Evolutionary conservation across 106 monocot genomes (phyloP).

Genomic region (Xerophyta viscosa): DNA sequence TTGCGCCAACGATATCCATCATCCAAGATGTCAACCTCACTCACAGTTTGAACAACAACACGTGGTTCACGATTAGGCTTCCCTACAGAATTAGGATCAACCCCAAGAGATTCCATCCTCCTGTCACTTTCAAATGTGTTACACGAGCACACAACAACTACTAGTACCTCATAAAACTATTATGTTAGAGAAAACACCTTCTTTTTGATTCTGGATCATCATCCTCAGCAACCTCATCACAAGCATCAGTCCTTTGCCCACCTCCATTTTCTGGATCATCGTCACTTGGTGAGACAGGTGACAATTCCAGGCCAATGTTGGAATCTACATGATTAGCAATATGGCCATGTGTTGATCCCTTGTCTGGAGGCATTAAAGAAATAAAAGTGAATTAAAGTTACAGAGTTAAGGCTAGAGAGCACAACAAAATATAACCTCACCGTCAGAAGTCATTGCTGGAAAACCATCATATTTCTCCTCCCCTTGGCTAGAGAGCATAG

Average conservation of each 20-base stretch:
- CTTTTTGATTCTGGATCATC: conserved; percentile 85
- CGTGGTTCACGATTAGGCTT: conserved; percentile 82
- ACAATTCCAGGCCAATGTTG: conserved; percentile 34
- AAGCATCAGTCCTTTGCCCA: conserved; percentile 25
- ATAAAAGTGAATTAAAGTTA: neutral
- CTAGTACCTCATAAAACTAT: neutral
- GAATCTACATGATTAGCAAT: conserved; percentile 16
- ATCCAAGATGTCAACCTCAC: conserved; percentile 98
- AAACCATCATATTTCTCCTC: conserved; percentile 42
- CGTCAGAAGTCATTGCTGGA: conserved; percentile 25
- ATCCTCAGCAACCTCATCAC: conserved; percentile 38
- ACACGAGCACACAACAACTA: neutral
- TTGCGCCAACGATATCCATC: conserved; percentile 99
- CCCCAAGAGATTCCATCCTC: conserved; percentile 41
- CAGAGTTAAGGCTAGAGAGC: neutral
- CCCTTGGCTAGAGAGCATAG: conserved; percentile 36
- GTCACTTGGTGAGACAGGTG: conserved; percentile 50
- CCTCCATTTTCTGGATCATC: conserved; percentile 52
- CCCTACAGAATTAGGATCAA: conserved; percentile 46
- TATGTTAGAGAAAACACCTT: conserved; percentile 37
- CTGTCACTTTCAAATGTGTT: conserved; percentile 78
- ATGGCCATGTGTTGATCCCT: conserved; percentile 22
- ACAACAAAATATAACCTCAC: conserved; percentile 12
- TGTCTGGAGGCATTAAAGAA: conserved; percentile 30
- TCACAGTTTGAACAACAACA: conserved; percentile 97